Conservation (phyloP, 148 eudicot species). For the Nyssa sinensis region DNA sequence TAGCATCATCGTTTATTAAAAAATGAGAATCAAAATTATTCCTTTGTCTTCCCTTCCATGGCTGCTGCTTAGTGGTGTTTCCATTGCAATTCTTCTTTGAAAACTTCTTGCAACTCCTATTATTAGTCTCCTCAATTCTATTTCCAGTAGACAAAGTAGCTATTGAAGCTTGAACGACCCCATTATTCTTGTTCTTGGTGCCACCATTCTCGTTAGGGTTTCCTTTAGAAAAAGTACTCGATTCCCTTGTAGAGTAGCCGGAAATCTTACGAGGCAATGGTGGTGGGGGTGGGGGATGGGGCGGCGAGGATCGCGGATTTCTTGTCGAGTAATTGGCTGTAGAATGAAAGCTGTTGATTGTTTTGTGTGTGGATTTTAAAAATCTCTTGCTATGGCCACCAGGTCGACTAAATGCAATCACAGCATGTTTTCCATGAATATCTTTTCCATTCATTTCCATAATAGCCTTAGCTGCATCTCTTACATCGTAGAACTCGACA, state of each 20-base stretch:
- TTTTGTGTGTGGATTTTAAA: not conserved
- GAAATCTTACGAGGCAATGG: not conserved
- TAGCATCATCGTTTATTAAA: constrained; percentile 68
- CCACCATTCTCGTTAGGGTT: not conserved
- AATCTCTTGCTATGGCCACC: constrained; percentile 50
- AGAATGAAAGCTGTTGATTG: not conserved
- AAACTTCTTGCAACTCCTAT: not conserved
- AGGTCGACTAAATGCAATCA: constrained; percentile 73
- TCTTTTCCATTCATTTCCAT: constrained; percentile 64
- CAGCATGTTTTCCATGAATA: constrained; percentile 42
- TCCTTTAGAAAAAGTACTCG: not conserved
- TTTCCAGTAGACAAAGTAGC: not conserved
- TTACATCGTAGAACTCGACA: constrained; percentile 74
- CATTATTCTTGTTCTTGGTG: too few relatives aligned
- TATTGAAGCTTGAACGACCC: not conserved
- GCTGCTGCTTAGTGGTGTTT: not conserved
- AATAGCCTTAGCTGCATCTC: constrained; percentile 69
- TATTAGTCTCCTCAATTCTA: not conserved
- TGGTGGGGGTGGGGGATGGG: not conserved
- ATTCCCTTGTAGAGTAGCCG: not conserved
- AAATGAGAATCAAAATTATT: constrained; percentile 66
- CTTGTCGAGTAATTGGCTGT: not conserved
- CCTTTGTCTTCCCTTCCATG: constrained; percentile 39
- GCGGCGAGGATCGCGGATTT: not conserved
- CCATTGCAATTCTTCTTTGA: constrained; percentile 7